Evolutionary conservation across 2,329 filamentous ascomycete species (phyloP).

Genomic region (Apiospora arundinis): DNA sequence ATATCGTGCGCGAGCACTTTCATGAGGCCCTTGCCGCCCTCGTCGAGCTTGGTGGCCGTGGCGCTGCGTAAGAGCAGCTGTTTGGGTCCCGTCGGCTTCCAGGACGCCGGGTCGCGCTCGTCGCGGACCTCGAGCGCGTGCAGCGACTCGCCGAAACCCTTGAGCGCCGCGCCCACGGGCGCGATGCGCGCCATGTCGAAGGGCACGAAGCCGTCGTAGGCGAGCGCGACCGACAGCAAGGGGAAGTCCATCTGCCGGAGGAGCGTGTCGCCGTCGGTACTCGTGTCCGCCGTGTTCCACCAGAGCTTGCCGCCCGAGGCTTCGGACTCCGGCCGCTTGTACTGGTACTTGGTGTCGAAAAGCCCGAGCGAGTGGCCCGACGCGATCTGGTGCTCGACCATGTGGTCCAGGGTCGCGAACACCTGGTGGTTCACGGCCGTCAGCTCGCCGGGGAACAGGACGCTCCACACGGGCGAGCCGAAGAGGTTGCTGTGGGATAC

Average conservation of each 20-base stretch:
- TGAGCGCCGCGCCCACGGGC: constrained; percentile 22
- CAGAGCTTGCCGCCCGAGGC: constrained; percentile 35
- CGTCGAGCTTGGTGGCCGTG: constrained; percentile 36
- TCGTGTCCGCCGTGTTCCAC: constrained; percentile 32
- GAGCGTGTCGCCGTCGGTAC: constrained; percentile 26
- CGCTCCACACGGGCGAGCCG: constrained; percentile 32
- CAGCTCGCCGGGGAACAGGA: constrained; percentile 29
- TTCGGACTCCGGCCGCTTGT: constrained; percentile 34
- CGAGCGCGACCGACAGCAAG: constrained; percentile 38
- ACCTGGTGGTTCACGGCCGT: constrained; percentile 28
- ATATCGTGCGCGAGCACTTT: constrained; percentile 32
- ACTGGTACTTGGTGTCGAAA: constrained; percentile 30
- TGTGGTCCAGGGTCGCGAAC: constrained; percentile 24
- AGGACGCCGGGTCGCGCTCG: constrained; percentile 32
- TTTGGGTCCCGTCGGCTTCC: constrained; percentile 34
- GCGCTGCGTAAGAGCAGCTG: constrained; percentile 36
- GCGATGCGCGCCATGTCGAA: constrained; percentile 27
- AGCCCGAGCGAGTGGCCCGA: constrained; percentile 28
- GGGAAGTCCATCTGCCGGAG: constrained; percentile 42
- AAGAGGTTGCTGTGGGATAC: constrained; percentile 35
- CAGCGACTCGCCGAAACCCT: constrained; percentile 22
- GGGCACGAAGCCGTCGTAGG: constrained; percentile 34
- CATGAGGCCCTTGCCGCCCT: constrained; percentile 37
- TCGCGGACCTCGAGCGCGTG: constrained; percentile 28
- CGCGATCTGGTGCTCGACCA: constrained; percentile 32